These are phyloP conservation scores for Globisporangium nunn DNA, from an alignment of 352 stramenopile species.

Conservation along the genomic window DNA sequence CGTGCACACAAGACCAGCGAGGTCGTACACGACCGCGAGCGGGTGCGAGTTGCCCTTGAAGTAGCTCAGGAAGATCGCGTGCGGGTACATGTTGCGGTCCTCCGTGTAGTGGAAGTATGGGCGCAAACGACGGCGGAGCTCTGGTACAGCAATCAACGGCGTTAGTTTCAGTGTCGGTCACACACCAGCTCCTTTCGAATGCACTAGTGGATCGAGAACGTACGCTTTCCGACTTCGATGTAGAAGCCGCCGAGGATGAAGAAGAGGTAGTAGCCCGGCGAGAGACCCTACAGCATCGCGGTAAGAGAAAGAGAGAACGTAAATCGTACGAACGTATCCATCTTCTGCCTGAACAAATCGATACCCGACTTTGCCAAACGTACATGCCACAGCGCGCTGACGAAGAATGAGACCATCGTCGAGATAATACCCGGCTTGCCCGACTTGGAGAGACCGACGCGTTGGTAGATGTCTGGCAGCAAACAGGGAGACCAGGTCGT, in stretches of 20 bases:
- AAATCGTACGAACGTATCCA: not conserved
- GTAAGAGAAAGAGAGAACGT: slow-evolving; percentile 10
- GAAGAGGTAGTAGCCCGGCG: slow-evolving; percentile 85
- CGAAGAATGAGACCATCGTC: slow-evolving; percentile 73
- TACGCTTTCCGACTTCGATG: slow-evolving; percentile 83
- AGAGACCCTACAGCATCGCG: slow-evolving; percentile 43
- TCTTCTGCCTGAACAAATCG: no score
- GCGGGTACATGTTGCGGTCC: slow-evolving; percentile 66
- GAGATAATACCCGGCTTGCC: slow-evolving; percentile 65
- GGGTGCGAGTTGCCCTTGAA: slow-evolving; percentile 66
- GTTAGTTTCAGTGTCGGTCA: no score
- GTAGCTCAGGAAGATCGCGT: slow-evolving; percentile 78
- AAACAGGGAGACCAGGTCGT: not conserved
- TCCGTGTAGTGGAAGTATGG: slow-evolving; percentile 85
- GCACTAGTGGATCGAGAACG: slow-evolving; percentile 8
- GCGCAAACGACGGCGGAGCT: slow-evolving; percentile 63
- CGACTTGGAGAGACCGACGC: slow-evolving; percentile 71
- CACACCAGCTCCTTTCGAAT: no score
- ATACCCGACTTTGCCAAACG: slow-evolving; percentile 5
- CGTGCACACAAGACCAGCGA: slow-evolving; percentile 61
- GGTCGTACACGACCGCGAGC: slow-evolving; percentile 74
- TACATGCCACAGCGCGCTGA: slow-evolving; percentile 84
- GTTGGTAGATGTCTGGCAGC: slow-evolving; percentile 75
- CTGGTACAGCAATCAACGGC: slow-evolving; percentile 15
- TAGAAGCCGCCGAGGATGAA: slow-evolving; percentile 82